Evolutionary conservation across 202 grass and related monocot genomes (phyloP), one percentile per base, ranked within the genome.

Genomic region (Setaria viridis): DNA sequence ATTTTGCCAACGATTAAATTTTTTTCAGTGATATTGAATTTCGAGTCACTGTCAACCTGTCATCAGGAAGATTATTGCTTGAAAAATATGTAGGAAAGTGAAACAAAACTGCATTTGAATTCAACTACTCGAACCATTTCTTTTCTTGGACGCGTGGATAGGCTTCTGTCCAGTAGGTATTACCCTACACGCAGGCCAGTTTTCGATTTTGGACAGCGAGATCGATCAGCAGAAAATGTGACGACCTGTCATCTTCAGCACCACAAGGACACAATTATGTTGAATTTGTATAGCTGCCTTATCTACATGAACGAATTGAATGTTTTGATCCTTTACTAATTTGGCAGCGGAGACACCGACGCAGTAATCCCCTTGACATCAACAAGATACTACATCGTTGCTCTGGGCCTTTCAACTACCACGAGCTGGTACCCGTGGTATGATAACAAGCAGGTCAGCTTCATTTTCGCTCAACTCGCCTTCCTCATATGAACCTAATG

Each of bases 311-410:
- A 6, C 6, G n/a, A n/a, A 57, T 8, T 21, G 10, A 76, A 42
- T 25, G 35, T 9, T 77, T 77, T 29, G 20, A 9, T 29, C 1
- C 15, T 42, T 17, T 32, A 67, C 63, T 53, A 53, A 53, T 82
- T 53, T 78, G 5, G 9, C 84, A 96, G 91, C 58, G 94, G 94
- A 75, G 94, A 96, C 35, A 93, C 94, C 17, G 92, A 94, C 30
- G 57, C 86, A 19, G 88, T 94, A 62, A 82, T 97, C 17, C 92
- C 94, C 0, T 55, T 94, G 74, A 97, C 88, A 20, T 87, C 89
- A 53, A 94, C 94, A 9, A 97, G 94, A 82, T 91, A 97, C 46
- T 94, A 90, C 11, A 77, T 97, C 39, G 78, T 86, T 51, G 88
- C 87, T 76, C 85, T 94, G 32, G 86, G 82, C 33, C 84, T 94